These are phyloP conservation scores for Penicillium fuscoglaucum DNA, from an alignment of 2,329 filamentous ascomycete species.

Conservation along the genomic window DNA sequence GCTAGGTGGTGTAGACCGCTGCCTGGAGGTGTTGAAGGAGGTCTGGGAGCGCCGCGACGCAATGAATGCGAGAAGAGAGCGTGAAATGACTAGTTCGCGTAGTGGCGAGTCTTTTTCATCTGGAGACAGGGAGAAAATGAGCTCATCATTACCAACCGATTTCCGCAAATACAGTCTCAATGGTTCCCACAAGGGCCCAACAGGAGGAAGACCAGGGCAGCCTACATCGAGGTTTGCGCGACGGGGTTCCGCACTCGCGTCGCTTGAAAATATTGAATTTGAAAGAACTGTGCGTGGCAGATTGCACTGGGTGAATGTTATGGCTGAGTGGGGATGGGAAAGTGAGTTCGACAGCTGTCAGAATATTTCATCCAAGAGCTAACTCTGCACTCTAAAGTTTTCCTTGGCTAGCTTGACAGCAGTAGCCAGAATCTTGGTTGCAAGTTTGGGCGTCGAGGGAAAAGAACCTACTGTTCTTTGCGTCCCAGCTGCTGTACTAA, in stretches of 20 bases:
- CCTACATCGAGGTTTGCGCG: constrained; percentile 17
- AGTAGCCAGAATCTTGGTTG: background rate
- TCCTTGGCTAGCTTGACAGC: constrained; percentile 12
- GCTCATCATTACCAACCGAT: background rate
- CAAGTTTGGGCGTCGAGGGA: background rate
- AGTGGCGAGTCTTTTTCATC: background rate
- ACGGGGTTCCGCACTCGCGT: constrained; percentile 33
- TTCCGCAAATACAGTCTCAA: constrained; percentile 19
- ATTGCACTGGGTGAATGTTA: constrained; percentile 69
- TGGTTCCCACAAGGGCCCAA: constrained; percentile 28
- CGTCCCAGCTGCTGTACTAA: constrained; percentile 7
- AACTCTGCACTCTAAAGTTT: constrained; percentile 11
- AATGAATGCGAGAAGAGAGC: constrained; percentile 43
- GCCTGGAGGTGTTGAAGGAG: constrained; percentile 63
- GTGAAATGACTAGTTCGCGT: background rate
- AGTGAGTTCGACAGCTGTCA: constrained; percentile 47
- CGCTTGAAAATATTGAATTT: constrained; percentile 51
- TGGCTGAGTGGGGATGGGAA: constrained; percentile 73
- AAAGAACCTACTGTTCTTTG: background rate
- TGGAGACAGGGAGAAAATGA: background rate
- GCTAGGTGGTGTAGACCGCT: constrained; percentile 67
- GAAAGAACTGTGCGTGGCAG: constrained; percentile 66
- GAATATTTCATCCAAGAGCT: background rate
- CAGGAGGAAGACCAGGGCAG: constrained; percentile 11
- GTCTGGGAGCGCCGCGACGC: constrained; percentile 66